Percentiles rank a stretch among this genome's conserved stretches.
These are phyloP conservation scores for Pistacia atlantica DNA, from an alignment of 345 rosid species.

Conservation along the genomic window DNA sequence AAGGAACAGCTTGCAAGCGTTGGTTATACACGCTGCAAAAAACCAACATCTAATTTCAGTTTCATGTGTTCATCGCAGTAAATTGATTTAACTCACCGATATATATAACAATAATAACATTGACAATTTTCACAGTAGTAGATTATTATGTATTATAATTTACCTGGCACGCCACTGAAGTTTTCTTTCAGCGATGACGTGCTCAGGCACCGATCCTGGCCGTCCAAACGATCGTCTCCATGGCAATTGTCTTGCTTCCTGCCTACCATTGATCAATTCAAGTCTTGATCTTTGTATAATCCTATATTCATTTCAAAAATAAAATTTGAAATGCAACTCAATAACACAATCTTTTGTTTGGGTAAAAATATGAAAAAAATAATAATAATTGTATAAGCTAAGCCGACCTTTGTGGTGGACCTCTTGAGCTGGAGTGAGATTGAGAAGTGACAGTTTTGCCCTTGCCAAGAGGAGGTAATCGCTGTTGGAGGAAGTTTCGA, in stretches of 20 bases:
- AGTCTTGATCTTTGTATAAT: constrained; percentile 36
- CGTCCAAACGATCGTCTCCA: constrained; percentile 68
- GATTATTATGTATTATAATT: not conserved
- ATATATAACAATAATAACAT: too few species aligned
- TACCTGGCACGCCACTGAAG: constrained; percentile 84
- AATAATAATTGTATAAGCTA: not conserved
- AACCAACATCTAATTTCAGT: constrained; percentile 6
- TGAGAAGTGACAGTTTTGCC: constrained; percentile 11
- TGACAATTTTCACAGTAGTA: too few species aligned
- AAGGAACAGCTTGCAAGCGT: constrained; percentile 50
- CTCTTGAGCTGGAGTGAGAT: constrained; percentile 5
- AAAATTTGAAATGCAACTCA: not conserved
- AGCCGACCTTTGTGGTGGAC: constrained; percentile 40
- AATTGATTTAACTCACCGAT: not conserved
- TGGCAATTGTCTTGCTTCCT: constrained; percentile 52
- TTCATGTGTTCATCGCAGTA: too few species aligned
- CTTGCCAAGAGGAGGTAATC: constrained; percentile 33
- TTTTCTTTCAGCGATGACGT: constrained; percentile 51
- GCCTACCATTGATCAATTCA: constrained; percentile 21
- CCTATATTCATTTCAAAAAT: constrained; percentile 19
- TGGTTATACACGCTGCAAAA: constrained; percentile 50
- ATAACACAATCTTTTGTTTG: not conserved
- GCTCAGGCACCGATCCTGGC: constrained; percentile 48
- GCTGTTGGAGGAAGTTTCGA: constrained; percentile 36
- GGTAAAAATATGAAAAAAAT: not conserved